phyloP scores from a whole-genome alignment of 345 rosid genomes.

The Eucalyptus leucophloia region DNA sequence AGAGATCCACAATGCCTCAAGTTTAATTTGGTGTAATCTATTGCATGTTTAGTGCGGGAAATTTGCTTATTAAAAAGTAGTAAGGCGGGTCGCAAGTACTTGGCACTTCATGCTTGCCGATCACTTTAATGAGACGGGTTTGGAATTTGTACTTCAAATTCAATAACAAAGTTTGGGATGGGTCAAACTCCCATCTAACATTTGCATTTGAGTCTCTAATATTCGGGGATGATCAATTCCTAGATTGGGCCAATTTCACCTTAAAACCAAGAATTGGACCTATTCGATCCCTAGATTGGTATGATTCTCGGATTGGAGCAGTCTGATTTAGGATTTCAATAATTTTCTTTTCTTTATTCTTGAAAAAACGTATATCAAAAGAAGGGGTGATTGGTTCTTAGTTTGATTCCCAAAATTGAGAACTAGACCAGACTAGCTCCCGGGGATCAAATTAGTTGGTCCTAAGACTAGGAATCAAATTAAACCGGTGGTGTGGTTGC shows the following conservation, averaged over 20 bases:
- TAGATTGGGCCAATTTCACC: too few relatives aligned
- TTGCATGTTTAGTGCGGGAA: not conserved
- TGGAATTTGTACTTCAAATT: not conserved
- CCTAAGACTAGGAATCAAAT: accelerated
- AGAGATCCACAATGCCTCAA: not conserved
- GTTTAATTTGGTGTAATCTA: not conserved
- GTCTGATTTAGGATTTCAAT: too few relatives aligned
- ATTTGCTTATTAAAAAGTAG: not conserved
- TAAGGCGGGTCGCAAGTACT: not conserved
- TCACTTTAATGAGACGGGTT: not conserved
- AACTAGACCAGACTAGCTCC: accelerated
- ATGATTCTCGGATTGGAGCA: too few relatives aligned
- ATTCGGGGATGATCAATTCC: too few relatives aligned
- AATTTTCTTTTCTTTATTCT: too few relatives aligned
- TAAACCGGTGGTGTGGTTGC: accelerated
- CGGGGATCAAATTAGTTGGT: too few relatives aligned
- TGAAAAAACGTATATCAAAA: too few relatives aligned
- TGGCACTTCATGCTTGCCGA: not conserved
- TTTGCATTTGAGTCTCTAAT: not conserved
- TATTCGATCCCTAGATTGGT: too few relatives aligned
- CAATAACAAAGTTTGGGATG: not conserved
- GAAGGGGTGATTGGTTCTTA: too few relatives aligned
- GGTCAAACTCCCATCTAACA: not conserved
- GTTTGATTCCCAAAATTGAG: too few relatives aligned
- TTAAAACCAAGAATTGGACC: too few relatives aligned